Evolutionary conservation across 805 yeast genomes (phyloP).

Genomic region (Saccharomycopsis sp.): DNA sequence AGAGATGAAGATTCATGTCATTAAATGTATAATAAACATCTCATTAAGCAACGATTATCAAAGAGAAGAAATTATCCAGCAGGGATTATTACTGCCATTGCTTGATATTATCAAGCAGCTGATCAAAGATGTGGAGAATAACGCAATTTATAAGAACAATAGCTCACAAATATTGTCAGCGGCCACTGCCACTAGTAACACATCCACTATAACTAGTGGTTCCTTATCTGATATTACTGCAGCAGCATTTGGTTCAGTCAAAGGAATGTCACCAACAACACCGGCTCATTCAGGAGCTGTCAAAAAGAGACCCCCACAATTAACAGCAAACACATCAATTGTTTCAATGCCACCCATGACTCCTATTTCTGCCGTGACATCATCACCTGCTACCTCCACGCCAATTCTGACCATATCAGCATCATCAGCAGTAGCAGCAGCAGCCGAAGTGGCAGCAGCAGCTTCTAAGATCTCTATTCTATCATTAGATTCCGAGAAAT

Average conservation of each 20-base stretch:
- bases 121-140: neutral
- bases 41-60: constrained; percentile 13
- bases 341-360: neutral
- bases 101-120: constrained; percentile 3
- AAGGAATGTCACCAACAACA: neutral
- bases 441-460: neutral
- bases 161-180: neutral
- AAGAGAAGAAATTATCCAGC: constrained; percentile 10
- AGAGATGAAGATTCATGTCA: constrained; percentile 4
- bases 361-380: neutral
- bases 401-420: neutral
- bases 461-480: neutral
- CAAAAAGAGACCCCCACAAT: neutral
- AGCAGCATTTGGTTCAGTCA: neutral
- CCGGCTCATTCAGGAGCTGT: neutral
- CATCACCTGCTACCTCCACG: neutral
- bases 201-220: neutral
- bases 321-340: neutral
- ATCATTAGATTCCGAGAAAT: neutral
- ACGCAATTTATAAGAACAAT: neutral
- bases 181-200: neutral
- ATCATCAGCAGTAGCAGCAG: neutral
- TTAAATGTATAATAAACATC: constrained; percentile 10
- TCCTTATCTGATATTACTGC: neutral
- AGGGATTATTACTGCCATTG: constrained; percentile 10